Evolutionary conservation across 2,329 filamentous ascomycete species (phyloP).

Genomic region (Verticillium isaacii): DNA sequence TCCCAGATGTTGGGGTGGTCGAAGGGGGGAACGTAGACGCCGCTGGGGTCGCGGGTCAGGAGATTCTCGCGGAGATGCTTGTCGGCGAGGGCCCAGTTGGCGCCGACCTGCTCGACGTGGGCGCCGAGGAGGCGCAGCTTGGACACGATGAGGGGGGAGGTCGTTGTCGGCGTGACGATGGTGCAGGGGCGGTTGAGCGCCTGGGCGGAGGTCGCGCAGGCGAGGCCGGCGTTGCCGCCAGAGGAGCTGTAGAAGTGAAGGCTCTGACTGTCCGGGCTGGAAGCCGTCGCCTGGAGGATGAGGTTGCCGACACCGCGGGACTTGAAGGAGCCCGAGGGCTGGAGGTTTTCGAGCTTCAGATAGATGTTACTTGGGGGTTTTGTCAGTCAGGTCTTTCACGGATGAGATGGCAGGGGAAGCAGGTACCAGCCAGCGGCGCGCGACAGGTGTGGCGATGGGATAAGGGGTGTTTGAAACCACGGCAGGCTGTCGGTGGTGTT

Average conservation of each 20-base stretch:
- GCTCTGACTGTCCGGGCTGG: slow-evolving; percentile 17
- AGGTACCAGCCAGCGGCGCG: slow-evolving; percentile 65
- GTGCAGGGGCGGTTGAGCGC: slow-evolving; percentile 63
- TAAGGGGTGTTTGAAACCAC: slow-evolving; percentile 68
- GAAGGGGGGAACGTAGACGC: slow-evolving; percentile 66
- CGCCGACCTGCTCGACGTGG: slow-evolving; percentile 63
- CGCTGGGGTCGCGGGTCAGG: slow-evolving; percentile 43
- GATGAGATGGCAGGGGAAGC: not conserved
- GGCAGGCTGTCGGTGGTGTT: slow-evolving; percentile 38
- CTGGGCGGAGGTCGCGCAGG: slow-evolving; percentile 68
- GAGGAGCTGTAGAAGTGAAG: slow-evolving; percentile 75
- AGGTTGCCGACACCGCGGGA: slow-evolving; percentile 72
- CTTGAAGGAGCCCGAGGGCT: slow-evolving; percentile 84
- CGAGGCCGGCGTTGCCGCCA: slow-evolving; percentile 81
- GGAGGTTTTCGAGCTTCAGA: slow-evolving; percentile 80
- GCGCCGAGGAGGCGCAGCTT: slow-evolving; percentile 67
- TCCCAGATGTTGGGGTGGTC: slow-evolving; percentile 65
- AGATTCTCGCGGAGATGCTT: slow-evolving; percentile 56
- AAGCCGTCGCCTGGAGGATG: slow-evolving; percentile 45
- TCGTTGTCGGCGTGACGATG: slow-evolving; percentile 66
- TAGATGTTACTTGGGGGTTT: slow-evolving; percentile 60
- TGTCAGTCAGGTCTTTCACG: not conserved
- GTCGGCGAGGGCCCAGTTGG: slow-evolving; percentile 67
- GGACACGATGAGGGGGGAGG: slow-evolving; percentile 63
- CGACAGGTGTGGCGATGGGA: slow-evolving; percentile 63